Evolutionary conservation across 495 filamentous ascomycete genomes (phyloP).

Genomic region (Hypomontagnella monticulosa): DNA sequence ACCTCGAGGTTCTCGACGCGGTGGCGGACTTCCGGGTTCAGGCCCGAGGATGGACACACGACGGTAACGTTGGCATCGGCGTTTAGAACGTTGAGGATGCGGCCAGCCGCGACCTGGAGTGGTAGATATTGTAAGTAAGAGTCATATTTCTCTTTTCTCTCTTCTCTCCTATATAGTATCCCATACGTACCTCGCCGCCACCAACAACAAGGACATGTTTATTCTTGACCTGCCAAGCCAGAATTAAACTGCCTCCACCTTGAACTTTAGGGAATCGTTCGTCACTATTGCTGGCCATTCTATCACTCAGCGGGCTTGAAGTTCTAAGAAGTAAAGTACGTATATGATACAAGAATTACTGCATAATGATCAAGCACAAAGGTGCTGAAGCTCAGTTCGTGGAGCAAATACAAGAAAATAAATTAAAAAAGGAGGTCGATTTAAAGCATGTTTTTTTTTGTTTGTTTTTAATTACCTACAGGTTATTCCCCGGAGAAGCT

Average conservation of each 20-base stretch:
- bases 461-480: slow-evolving; percentile 32
- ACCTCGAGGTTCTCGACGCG: slow-evolving; percentile 79
- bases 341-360: slow-evolving; percentile 8
- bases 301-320: slow-evolving; percentile 25
- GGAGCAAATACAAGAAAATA: background rate
- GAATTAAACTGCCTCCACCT: slow-evolving; percentile 88
- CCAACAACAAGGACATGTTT: slow-evolving; percentile 89
- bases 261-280: slow-evolving; percentile 78
- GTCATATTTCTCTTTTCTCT: too few species aligned
- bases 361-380: slow-evolving; percentile 23
- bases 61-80: slow-evolving; percentile 92
- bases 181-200: slow-evolving; percentile 82
- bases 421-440: slow-evolving; percentile 12
- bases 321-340: background rate
- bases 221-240: slow-evolving; percentile 91
- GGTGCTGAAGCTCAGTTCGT: background rate
- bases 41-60: slow-evolving; percentile 77
- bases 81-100: slow-evolving; percentile 91
- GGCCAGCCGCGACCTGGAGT: slow-evolving; percentile 87
- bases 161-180: background rate
- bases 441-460: slow-evolving; percentile 29
- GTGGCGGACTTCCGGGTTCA: slow-evolving; percentile 87
- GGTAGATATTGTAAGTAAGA: background rate
- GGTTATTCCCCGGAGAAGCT: slow-evolving; percentile 25
- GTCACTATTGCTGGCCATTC: slow-evolving; percentile 57